phyloP scores from a whole-genome alignment of 2,329 filamentous ascomycete genomes.

The Dothistroma septosporum region DNA sequence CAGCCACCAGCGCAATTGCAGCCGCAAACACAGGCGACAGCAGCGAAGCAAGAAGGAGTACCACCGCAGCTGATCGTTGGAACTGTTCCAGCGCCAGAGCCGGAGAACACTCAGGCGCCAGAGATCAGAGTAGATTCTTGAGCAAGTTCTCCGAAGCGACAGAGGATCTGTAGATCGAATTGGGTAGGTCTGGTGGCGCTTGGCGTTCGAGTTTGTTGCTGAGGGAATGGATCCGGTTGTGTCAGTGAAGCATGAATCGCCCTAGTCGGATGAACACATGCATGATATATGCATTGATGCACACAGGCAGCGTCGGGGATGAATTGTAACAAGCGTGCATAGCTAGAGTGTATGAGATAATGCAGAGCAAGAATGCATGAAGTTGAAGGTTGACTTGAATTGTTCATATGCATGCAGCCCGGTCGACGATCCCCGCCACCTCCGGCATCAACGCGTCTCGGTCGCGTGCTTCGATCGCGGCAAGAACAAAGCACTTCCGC shows the following conservation, averaged over 20 bases:
- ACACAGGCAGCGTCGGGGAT: not conserved
- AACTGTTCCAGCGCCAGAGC: slow-evolving; percentile 7
- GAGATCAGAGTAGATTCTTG: slow-evolving; percentile 28
- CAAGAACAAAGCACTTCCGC: not conserved
- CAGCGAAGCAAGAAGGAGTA: slow-evolving; percentile 7
- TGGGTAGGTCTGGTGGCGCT: not conserved
- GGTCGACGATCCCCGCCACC: not conserved
- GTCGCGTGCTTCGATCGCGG: not conserved
- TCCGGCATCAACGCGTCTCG: not conserved
- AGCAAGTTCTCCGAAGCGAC: slow-evolving; percentile 28
- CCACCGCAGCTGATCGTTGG: not conserved
- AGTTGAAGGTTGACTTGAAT: not conserved
- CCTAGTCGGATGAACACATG: slow-evolving; percentile 1
- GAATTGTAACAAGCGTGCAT: not conserved
- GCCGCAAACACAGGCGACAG: slow-evolving; percentile 7
- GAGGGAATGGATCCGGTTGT: not conserved
- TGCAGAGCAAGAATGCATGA: slow-evolving; percentile 3
- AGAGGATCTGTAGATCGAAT: slow-evolving; percentile 9
- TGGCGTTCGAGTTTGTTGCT: slow-evolving; percentile 6
- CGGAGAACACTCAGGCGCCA: slow-evolving; percentile 25
- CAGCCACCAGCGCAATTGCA: not conserved
- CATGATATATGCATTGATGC: slow-evolving; percentile 3
- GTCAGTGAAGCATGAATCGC: not conserved
- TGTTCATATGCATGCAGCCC: not conserved
- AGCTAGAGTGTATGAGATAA: not conserved